phyloP scores from a whole-genome alignment of 768 basidiomycete species.

The Hygrocybe punicea region DNA sequence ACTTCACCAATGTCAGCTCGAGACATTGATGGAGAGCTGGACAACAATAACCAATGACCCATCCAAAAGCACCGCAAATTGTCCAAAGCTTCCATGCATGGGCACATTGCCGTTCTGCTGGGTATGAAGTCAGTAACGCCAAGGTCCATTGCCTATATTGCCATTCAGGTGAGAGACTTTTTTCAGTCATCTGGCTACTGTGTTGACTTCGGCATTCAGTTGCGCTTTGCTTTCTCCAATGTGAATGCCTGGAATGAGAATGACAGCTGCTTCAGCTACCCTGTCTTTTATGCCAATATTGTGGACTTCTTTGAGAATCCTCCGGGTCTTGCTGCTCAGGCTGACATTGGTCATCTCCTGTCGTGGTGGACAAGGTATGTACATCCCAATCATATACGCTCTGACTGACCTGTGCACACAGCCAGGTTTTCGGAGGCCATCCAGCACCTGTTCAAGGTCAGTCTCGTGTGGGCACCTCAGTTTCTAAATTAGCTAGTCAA shows the following conservation, averaged over 20 bases:
- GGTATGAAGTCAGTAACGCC: not conserved
- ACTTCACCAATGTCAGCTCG: not conserved
- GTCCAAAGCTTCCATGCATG: too few relatives aligned
- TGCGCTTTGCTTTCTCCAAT: too few relatives aligned
- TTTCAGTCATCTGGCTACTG: too few relatives aligned
- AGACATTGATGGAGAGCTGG: not conserved
- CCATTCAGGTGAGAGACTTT: not conserved
- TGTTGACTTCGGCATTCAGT: too few relatives aligned
- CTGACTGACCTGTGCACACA: not conserved
- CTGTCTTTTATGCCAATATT: not conserved
- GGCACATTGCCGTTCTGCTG: not conserved
- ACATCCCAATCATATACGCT: not conserved
- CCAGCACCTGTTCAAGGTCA: not conserved
- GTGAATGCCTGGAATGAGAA: not conserved
- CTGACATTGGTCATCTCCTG: not conserved
- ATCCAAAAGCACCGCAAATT: not conserved
- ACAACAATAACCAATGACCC: not conserved
- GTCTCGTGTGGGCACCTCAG: not conserved
- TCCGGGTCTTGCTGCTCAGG: not conserved
- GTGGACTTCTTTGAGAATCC: not conserved
- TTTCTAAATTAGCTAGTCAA: not conserved
- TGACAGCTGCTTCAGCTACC: not conserved
- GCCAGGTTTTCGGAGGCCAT: not conserved
- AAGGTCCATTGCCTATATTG: not conserved
- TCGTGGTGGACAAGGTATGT: not conserved